A percentile compares a stretch with the other conserved stretches of the same genome.
phyloP scores from a whole-genome alignment of 2,329 filamentous ascomycete species.

The Penicillium sp. region DNA sequence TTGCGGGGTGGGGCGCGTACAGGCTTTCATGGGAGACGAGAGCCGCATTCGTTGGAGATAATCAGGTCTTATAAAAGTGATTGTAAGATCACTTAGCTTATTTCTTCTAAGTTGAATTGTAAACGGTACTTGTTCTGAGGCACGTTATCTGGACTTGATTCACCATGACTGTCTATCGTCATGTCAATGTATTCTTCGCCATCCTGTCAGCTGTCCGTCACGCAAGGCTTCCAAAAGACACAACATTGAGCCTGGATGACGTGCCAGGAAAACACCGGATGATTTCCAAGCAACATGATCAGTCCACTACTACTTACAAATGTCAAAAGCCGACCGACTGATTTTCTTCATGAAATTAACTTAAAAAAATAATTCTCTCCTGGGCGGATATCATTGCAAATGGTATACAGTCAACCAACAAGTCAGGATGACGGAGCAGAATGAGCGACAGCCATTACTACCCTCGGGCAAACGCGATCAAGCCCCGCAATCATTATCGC shows the following conservation, averaged over 20 bases:
- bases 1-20: too few relatives aligned
- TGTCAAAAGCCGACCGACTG: neutral
- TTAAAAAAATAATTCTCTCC: neutral
- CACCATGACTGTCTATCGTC: neutral
- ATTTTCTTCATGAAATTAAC: neutral
- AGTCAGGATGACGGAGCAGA: constrained; percentile 6
- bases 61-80: too few relatives aligned
- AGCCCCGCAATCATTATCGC: neutral
- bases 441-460: constrained; percentile 17
- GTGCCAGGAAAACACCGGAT: constrained; percentile 23
- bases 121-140: too few relatives aligned
- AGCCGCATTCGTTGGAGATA: too few relatives aligned
- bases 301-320: neutral
- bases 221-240: constrained; percentile 20
- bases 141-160: neutral
- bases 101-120: too few relatives aligned
- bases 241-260: constrained; percentile 31
- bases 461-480: constrained; percentile 1
- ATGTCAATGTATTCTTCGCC: neutral
- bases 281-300: constrained; percentile 23
- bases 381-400: neutral
- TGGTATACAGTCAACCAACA: constrained; percentile 57
- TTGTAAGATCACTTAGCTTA: too few relatives aligned
- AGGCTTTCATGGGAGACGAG: too few relatives aligned
- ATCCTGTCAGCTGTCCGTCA: constrained; percentile 8